Evolutionary conservation across 352 stramenopile genomes (phyloP).

Genomic region (Pythium guiyangense): DNA sequence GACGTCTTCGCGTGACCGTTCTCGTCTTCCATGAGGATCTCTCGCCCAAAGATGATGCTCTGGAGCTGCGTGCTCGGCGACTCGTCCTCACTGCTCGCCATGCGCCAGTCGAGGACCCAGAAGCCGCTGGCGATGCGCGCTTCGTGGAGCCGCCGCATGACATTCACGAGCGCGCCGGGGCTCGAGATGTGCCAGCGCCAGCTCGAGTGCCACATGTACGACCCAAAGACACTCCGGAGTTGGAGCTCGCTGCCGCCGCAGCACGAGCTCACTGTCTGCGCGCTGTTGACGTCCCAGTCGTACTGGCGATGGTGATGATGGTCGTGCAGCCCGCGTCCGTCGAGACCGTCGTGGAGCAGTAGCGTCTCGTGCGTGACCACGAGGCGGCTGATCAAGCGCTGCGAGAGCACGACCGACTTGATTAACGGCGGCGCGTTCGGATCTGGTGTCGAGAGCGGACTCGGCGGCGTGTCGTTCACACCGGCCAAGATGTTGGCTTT

Average conservation of each 20-base stretch:
- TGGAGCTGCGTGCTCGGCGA: constrained; percentile 35
- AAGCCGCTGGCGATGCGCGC: constrained; percentile 66
- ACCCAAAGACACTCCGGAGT: constrained; percentile 70
- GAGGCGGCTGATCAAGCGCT: constrained; percentile 78
- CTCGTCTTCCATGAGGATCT: constrained; percentile 83
- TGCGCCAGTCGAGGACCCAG: constrained; percentile 81
- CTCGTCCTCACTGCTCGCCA: constrained; percentile 53
- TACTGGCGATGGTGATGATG: constrained; percentile 15
- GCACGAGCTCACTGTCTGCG: constrained; percentile 40
- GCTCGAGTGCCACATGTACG: constrained; percentile 86
- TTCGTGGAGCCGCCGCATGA: constrained; percentile 73
- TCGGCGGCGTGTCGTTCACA: constrained; percentile 37
- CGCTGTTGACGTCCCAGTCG: neutral
- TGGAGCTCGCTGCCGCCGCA: constrained; percentile 78
- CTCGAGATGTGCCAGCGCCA: constrained; percentile 80
- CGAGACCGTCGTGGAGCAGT: constrained; percentile 36
- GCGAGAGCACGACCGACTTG: constrained; percentile 41
- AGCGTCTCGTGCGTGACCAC: constrained; percentile 76
- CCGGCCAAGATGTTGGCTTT: constrained; percentile 55
- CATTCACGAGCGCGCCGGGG: constrained; percentile 40
- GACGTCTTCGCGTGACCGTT: constrained; percentile 68
- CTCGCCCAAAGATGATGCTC: constrained; percentile 77
- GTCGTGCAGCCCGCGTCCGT: constrained; percentile 10
- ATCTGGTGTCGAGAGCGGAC: constrained; percentile 7
- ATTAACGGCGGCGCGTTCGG: neutral